Evolutionary conservation across 805 yeast species (phyloP), one percentile per base, ranked within the genome.

Genomic region (Starmerella cellae): DNA sequence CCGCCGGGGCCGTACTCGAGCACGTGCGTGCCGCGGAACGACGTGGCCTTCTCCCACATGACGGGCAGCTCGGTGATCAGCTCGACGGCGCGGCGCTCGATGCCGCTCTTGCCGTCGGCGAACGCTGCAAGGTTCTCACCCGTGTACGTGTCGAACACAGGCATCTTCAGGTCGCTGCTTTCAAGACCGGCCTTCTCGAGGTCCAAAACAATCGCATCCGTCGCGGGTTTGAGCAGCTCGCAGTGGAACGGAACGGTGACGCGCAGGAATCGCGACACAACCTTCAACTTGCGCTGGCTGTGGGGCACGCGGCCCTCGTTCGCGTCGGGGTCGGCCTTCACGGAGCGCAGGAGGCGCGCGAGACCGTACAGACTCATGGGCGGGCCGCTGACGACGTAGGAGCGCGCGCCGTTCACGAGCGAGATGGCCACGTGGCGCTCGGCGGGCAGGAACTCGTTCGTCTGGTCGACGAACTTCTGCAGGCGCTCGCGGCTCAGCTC

Each of bases 1-100:
- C 97, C 97, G 65, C 99, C 98, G 48, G 98, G 99, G 61, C 99
- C 99, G 56, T 91, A 91, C 66, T 91, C 99, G 49, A 91, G 63
- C 55, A 91, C 74, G 61, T 91, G 98, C 37, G 96, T 82, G 37
- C 73, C 61, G 19, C 45, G 40, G 61, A 82, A 83, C 51, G 74
- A 60, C 29, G 96, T 87, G 24, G 97, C 93, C 23, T 54, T 52
- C 67, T 91, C 97, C 99, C 99, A 91, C 65, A 82, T 73, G 51
- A 91, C 99, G 35, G 94, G 84, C 57, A 83, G 72, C 58, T 77
- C 77, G 41, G 91, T 83, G 62, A 91, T 87, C 57, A 87, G 79
- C 61, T 76, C 75, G 47, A 81, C 78, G 45, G 83, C 69, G 64
- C 95, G 78, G 23, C 70, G 68, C 14, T 82, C 70, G 37, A 73